Percentiles rank a stretch among this genome's conserved stretches.
phyloP scores from a whole-genome alignment of 2,329 filamentous ascomycete species.

The Leptoxyphium fumago region DNA sequence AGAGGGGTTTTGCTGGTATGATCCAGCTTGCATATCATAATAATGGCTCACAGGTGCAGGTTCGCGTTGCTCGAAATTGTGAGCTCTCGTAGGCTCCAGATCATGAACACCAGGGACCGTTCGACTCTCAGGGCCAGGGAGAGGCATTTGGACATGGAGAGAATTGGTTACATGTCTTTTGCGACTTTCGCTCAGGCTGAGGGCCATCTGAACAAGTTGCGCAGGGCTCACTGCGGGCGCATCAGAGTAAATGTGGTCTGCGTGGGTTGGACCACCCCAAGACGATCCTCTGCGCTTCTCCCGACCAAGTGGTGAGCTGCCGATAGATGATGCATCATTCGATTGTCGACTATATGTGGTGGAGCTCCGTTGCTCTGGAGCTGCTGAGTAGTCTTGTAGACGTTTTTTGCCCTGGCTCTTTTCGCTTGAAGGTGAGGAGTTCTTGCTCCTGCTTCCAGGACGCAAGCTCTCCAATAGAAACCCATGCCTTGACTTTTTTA shows the following conservation, averaged over 20 bases:
- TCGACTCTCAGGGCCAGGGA: constrained; percentile 33
- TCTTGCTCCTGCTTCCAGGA: not conserved
- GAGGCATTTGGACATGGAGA: constrained; percentile 34
- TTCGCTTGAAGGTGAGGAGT: not conserved
- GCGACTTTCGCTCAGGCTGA: constrained; percentile 73
- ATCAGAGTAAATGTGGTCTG: not conserved
- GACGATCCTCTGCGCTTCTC: constrained; percentile 6
- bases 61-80: constrained; percentile 1
- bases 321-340: constrained; percentile 7
- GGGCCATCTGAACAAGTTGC: constrained; percentile 83
- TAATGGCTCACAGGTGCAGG: not conserved
- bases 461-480: not conserved
- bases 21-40: constrained; percentile 15
- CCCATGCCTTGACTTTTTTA: not conserved
- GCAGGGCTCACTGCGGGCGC: constrained; percentile 57
- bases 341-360: not conserved
- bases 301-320: constrained; percentile 15
- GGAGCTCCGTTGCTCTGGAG: not conserved
- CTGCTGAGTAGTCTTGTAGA: not conserved
- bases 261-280: constrained; percentile 2
- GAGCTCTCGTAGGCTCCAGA: constrained; percentile 17
- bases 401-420: not conserved
- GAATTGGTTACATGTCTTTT: constrained; percentile 47
- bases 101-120: constrained; percentile 27
- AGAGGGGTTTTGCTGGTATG: constrained; percentile 19